A percentile compares a stretch with the other conserved stretches of the same genome.
Evolutionary conservation across 2,329 filamentous ascomycete species (phyloP).

Genomic region (Penicillium sp.): DNA sequence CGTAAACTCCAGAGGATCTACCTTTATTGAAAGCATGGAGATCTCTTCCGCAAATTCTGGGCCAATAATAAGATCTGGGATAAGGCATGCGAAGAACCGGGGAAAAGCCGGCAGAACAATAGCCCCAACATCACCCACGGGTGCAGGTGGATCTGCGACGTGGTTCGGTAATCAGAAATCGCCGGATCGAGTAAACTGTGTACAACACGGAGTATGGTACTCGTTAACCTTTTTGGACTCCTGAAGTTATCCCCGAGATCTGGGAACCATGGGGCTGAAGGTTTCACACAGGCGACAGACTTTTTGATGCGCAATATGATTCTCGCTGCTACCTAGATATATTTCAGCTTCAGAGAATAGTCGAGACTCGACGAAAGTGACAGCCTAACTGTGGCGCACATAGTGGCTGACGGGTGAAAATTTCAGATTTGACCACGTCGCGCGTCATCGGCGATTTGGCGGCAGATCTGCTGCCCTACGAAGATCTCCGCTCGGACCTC

Average conservation of each 20-base stretch:
- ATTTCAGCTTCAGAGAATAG: too few relatives aligned
- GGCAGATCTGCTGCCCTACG: not conserved
- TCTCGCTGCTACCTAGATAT: too few relatives aligned
- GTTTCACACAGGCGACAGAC: too few relatives aligned
- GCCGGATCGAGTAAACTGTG: conserved; percentile 1
- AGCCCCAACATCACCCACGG: not conserved
- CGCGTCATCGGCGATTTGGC: not conserved
- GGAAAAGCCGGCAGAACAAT: not conserved
- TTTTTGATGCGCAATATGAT: too few relatives aligned
- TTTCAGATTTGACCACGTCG: not conserved
- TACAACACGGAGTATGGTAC: not conserved
- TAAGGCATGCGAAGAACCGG: not conserved
- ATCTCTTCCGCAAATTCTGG: not conserved
- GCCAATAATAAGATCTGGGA: not conserved
- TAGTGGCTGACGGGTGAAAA: not conserved
- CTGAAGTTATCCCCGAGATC: not conserved
- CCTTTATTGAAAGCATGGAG: not conserved
- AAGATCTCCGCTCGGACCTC: not conserved
- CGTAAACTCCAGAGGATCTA: not conserved
- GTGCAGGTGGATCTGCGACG: not conserved
- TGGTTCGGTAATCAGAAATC: not conserved
- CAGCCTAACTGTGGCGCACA: not conserved
- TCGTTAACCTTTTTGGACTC: not conserved
- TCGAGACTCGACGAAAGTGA: not conserved
- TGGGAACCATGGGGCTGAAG: not conserved